Evolutionary conservation across 306 rosid species (phyloP).

Genomic region (Begonia peltatifolia): DNA sequence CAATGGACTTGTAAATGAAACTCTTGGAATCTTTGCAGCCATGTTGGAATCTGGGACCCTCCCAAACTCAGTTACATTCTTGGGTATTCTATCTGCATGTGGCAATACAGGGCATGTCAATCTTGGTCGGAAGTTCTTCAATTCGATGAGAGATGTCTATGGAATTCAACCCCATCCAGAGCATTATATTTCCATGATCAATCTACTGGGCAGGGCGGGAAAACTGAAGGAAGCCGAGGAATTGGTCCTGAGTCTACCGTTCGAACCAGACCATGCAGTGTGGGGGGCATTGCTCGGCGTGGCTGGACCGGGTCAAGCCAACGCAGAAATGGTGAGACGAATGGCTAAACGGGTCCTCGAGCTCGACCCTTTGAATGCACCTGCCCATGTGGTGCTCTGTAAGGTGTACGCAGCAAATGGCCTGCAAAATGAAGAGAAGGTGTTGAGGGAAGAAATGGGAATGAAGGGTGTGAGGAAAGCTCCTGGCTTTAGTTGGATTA

Average conservation of each 20-base stretch:
- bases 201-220: slow-evolving; percentile 68
- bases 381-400: slow-evolving; percentile 52
- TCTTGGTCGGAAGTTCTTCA: slow-evolving; percentile 36
- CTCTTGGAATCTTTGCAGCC: slow-evolving; percentile 30
- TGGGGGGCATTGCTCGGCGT: slow-evolving; percentile 70
- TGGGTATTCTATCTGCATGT: slow-evolving; percentile 58
- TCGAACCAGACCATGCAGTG: slow-evolving; percentile 36
- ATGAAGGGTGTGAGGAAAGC: slow-evolving; percentile 49
- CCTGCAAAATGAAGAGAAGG: slow-evolving; percentile 25
- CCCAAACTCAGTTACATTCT: slow-evolving; percentile 51
- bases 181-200: slow-evolving; percentile 53
- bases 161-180: slow-evolving; percentile 44
- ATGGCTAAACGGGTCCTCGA: slow-evolving; percentile 43
- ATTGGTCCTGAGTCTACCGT: slow-evolving; percentile 43
- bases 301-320: slow-evolving; percentile 30
- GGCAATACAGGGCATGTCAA: slow-evolving; percentile 48
- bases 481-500: slow-evolving; percentile 75
- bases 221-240: slow-evolving; percentile 48
- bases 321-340: slow-evolving; percentile 29
- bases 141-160: slow-evolving; percentile 30
- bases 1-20: slow-evolving; percentile 33
- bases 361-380: slow-evolving; percentile 56
- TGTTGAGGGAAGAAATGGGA: slow-evolving; percentile 57
- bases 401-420: slow-evolving; percentile 51
- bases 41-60: slow-evolving; percentile 34